Evolutionary conservation across 1,284 basidiomycete genomes (phyloP).

Genomic region (Ganoderma meredithae): DNA sequence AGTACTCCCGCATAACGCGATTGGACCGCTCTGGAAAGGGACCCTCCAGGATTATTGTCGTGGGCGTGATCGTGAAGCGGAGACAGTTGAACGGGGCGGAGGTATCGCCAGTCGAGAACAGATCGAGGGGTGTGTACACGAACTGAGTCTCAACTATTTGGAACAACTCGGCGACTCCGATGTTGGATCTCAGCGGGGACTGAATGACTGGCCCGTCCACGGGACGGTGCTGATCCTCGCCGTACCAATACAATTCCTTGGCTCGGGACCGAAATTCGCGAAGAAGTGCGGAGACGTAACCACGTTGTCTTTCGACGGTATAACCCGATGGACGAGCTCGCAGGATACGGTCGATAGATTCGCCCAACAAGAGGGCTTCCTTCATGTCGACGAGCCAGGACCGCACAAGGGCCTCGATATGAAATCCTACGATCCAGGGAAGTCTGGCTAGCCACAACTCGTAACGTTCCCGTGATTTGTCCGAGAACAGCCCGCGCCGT

Average conservation of each 20-base stretch:
- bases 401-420: slow-evolving; percentile 57
- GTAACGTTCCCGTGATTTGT: slow-evolving; percentile 42
- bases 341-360: slow-evolving; percentile 44
- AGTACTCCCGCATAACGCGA: slow-evolving; percentile 63
- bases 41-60: slow-evolving; percentile 62
- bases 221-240: slow-evolving; percentile 15
- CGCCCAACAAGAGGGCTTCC: slow-evolving; percentile 54
- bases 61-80: slow-evolving; percentile 67
- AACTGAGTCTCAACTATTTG: slow-evolving; percentile 35
- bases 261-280: slow-evolving; percentile 49
- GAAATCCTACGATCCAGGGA: slow-evolving; percentile 62
- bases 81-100: slow-evolving; percentile 54
- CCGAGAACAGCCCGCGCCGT: slow-evolving; percentile 52
- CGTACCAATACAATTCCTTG: slow-evolving; percentile 39
- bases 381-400: slow-evolving; percentile 50
- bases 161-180: slow-evolving; percentile 19
- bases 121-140: slow-evolving; percentile 17
- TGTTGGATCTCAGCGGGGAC: slow-evolving; percentile 14
- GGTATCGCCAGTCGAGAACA: slow-evolving; percentile 10
- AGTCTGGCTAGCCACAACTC: slow-evolving; percentile 46
- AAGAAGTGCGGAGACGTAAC: slow-evolving; percentile 49
- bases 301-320: slow-evolving; percentile 39
- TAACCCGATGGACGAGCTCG: slow-evolving; percentile 7
- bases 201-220: not conserved
- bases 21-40: slow-evolving; percentile 73